phyloP scores from a whole-genome alignment of 257 asterid species.

The Thymus quinquecostatus region DNA sequence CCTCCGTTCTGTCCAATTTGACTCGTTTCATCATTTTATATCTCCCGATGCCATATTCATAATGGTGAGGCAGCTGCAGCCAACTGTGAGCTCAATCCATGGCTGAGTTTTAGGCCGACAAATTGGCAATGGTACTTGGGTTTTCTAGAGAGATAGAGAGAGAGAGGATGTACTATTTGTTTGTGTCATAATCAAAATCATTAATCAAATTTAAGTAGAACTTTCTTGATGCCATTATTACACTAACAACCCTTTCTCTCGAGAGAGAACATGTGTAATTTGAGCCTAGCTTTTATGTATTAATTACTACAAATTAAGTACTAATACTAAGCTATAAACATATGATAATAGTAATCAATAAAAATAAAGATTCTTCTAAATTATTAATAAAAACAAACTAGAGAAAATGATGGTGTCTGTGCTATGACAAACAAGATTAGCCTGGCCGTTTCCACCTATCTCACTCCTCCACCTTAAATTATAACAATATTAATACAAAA shows the following conservation, averaged over 20 bases:
- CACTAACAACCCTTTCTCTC: not conserved
- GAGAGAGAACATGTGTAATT: not conserved
- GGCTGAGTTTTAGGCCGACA: not conserved
- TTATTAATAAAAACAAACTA: not conserved
- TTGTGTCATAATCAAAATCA: not conserved
- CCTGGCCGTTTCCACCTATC: slow-evolving; percentile 1
- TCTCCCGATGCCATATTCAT: too few relatives aligned
- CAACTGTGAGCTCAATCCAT: slow-evolving; percentile 6
- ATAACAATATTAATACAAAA: not conserved
- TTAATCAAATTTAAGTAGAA: slow-evolving; percentile 1
- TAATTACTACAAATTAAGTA: too few relatives aligned
- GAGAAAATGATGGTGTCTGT: too few relatives aligned
- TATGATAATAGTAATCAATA: not conserved
- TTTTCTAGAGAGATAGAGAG: not conserved
- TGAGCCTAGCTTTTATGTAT: too few relatives aligned
- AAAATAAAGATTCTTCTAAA: not conserved
- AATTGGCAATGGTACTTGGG: not conserved
- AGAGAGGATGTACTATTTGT: not conserved
- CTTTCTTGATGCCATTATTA: not conserved
- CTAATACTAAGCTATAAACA: not conserved
- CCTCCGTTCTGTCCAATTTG: too few relatives aligned
- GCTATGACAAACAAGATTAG: not conserved
- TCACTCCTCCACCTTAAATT: slow-evolving; percentile 12
- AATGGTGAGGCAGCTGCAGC: slow-evolving; percentile 8
- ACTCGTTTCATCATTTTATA: too few relatives aligned